Base-by-base conservation (phyloP, 139 green algal genomes). In the Desmodesmus armatus region DNA sequence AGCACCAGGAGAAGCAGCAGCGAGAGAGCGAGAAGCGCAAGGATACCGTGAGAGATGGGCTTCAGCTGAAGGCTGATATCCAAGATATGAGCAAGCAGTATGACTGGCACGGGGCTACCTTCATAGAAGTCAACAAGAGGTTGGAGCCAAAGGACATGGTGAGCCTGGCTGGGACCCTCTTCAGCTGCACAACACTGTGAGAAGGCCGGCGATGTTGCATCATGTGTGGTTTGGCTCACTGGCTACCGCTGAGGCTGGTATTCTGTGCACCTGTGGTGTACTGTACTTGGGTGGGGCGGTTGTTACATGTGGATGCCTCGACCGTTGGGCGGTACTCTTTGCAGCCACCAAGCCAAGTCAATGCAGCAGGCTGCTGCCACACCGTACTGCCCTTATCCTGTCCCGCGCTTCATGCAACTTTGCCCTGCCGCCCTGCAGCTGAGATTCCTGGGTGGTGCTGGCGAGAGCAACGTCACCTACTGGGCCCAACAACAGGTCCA, bases 91-190 rank as follows among this genome's bases (percentile, higher is more conserved):
- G 78, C n/a, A 29, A 43, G 4, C 47, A 39, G 43, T 77, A 76
- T 29, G 62, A 77, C 78, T 77, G 77, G 25, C 41, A 60, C 6
- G 76, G 76, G 35, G 76, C 71, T 37, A 53, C 76, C 0, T 19
- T 40, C 17, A 55, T 35, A 4, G 66, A 21, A 4, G 33, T 21
- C 1, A 15, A 43, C 66, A 80, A 40, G 40, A 67, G 39, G 43
- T 27, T 35, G 44, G 15, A 31, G 49, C 44, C 75, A 71, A 82
- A 13, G 7, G 29, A 6, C 47, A 43, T n/a, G 44, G 47, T 67
- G 19, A 19, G 5, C 21, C 9, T n/a, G 67, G 62, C 29, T 35
- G 9, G 7, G 7, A 72, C 62, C 7, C 15, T 9, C 29, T 72
- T 9, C n/a, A 31, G n/a, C 29, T 72, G 62, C 62, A 35, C 7